These are phyloP conservation scores for Citropsis articulata DNA, from an alignment of 345 rosid species.

Conservation along the genomic window DNA sequence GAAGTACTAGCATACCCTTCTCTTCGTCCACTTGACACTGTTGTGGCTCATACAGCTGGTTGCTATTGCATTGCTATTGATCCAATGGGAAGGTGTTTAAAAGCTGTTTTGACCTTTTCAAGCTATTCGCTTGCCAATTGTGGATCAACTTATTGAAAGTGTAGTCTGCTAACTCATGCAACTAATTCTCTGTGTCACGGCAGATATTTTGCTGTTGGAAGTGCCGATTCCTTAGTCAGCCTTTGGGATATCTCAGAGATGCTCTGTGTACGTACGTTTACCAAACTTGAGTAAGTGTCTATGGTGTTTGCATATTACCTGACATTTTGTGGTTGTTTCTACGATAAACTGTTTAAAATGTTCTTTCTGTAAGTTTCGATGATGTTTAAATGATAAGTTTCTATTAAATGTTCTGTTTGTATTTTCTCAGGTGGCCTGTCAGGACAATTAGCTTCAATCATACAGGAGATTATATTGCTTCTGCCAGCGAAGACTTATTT, in stretches of 20 bases:
- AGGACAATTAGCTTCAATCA: conserved; percentile 89
- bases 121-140: not conserved
- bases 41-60: conserved; percentile 97
- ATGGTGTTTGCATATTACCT: not conserved
- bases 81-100: conserved; percentile 77
- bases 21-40: conserved; percentile 71
- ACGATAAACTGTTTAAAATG: not conserved
- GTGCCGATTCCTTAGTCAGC: conserved; percentile 98
- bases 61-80: conserved; percentile 97
- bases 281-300: conserved; percentile 78
- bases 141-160: not conserved
- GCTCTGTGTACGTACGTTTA: conserved; percentile 87
- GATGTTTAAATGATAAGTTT: too few species aligned
- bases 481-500: conserved; percentile 93
- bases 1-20: conserved; percentile 87
- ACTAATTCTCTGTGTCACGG: not conserved
- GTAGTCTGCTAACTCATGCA: not conserved
- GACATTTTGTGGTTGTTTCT: not conserved
- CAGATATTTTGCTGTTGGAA: conserved; percentile 98
- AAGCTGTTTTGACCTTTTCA: conserved; percentile 7
- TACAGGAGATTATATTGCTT: conserved; percentile 82
- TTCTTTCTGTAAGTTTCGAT: too few species aligned
- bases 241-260: conserved; percentile 96
- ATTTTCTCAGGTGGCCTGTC: conserved; percentile 76
- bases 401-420: conserved; percentile 3